These are phyloP conservation scores for Salix arbutifolia DNA, from an alignment of 345 rosid genomes.

Conservation along the genomic window DNA sequence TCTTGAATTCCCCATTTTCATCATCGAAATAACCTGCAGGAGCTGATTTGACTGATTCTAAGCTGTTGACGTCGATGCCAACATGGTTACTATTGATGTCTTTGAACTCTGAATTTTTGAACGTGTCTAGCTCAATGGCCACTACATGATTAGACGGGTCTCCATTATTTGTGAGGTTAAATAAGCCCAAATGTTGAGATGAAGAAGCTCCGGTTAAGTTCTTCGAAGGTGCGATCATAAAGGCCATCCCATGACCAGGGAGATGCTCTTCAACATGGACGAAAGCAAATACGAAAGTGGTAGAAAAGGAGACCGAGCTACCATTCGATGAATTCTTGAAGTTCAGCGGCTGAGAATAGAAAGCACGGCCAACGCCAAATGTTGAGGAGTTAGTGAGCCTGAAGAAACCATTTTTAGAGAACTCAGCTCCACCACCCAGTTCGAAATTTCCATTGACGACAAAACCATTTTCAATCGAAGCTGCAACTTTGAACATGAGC, in stretches of 20 bases:
- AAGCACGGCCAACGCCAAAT: neutral
- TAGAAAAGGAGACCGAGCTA: conserved; percentile 1
- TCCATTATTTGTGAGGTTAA: neutral
- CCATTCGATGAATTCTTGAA: conserved; percentile 6
- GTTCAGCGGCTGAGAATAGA: neutral
- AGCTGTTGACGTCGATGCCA: neutral
- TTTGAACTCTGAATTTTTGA: neutral
- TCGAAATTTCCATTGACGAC: conserved; percentile 3
- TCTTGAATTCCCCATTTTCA: neutral
- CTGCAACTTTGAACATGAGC: neutral
- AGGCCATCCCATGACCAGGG: conserved; percentile 2
- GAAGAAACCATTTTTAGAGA: neutral
- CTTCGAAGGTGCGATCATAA: neutral
- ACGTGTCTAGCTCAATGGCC: conserved; percentile 8
- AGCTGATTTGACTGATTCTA: neutral
- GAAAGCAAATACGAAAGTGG: conserved; percentile 11
- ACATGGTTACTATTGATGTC: neutral
- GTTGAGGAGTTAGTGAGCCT: neutral
- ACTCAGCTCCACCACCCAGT: neutral
- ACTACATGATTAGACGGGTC: neutral
- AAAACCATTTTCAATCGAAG: neutral
- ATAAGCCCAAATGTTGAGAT: neutral
- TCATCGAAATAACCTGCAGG: neutral
- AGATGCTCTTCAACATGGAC: neutral
- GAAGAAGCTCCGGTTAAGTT: neutral